Evolutionary conservation across 257 asterid species (phyloP).

Genomic region (Apocynum venetum): DNA sequence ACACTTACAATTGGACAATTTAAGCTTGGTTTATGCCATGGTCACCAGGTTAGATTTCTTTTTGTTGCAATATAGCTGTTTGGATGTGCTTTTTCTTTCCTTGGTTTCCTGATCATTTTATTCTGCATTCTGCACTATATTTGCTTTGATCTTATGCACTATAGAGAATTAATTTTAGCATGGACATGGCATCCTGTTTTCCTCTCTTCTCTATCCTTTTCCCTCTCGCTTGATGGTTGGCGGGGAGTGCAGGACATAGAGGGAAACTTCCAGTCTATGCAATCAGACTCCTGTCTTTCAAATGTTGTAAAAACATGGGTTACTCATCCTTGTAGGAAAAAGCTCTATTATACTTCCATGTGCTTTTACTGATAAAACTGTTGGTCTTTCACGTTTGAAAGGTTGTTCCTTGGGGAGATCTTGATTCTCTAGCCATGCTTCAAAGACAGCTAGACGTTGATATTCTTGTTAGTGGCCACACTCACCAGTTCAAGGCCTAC

Average conservation of each 20-base stretch:
- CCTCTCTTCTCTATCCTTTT: neutral
- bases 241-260: neutral
- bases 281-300: neutral
- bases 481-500: constrained; percentile 22
- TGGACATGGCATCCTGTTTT: neutral
- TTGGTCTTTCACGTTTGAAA: neutral
- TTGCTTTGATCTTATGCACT: neutral
- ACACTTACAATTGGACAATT: constrained; percentile 33
- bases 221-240: neutral
- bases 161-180: neutral
- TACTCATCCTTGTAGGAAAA: neutral
- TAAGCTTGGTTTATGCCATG: constrained; percentile 32
- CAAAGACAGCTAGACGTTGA: constrained; percentile 22
- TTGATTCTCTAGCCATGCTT: constrained; percentile 22
- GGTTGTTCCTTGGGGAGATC: constrained; percentile 25
- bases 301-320: neutral
- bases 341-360: neutral
- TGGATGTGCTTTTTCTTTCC: neutral
- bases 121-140: neutral
- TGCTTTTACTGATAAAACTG: neutral
- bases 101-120: neutral
- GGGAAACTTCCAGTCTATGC: too few species aligned
- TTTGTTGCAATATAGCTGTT: neutral
- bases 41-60: constrained; percentile 23
- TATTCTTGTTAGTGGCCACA: constrained; percentile 18